Conservation (phyloP, 257 asterid species). For the Nicotiana benthamiana region DNA sequence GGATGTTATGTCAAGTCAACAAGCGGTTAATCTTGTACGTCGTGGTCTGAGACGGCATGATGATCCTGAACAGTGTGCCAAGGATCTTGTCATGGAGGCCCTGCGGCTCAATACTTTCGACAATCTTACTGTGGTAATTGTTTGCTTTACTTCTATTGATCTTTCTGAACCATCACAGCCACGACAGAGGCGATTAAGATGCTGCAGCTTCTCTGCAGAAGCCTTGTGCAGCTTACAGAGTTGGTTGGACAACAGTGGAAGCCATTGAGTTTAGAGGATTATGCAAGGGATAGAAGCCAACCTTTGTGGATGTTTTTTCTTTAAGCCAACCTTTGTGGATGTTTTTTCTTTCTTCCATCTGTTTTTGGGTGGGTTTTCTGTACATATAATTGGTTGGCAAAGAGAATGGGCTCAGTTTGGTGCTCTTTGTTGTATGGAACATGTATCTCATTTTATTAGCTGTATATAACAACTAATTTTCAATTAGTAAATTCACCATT, state of each 20-base stretch:
- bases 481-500: background rate
- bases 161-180: conserved; percentile 25
- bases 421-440: background rate
- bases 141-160: conserved; percentile 49
- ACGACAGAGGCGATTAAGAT: conserved; percentile 33
- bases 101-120: conserved; percentile 60
- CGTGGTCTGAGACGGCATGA: conserved; percentile 59
- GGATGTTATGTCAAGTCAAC: conserved; percentile 79
- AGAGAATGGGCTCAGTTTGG: background rate
- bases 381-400: conserved; percentile 32
- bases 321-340: conserved; percentile 2
- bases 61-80: conserved; percentile 77
- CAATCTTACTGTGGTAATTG: conserved; percentile 59
- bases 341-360: background rate
- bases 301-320: background rate
- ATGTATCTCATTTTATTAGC: background rate
- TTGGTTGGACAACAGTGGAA: conserved; percentile 40
- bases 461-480: background rate
- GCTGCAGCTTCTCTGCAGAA: conserved; percentile 70
- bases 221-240: conserved; percentile 56
- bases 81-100: conserved; percentile 77
- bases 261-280: conserved; percentile 12
- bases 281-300: background rate
- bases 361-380: conserved; percentile 20
- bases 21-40: conserved; percentile 64